phyloP scores from a whole-genome alignment of 139 green algal species.

The Chlamydomonas sp. region DNA sequence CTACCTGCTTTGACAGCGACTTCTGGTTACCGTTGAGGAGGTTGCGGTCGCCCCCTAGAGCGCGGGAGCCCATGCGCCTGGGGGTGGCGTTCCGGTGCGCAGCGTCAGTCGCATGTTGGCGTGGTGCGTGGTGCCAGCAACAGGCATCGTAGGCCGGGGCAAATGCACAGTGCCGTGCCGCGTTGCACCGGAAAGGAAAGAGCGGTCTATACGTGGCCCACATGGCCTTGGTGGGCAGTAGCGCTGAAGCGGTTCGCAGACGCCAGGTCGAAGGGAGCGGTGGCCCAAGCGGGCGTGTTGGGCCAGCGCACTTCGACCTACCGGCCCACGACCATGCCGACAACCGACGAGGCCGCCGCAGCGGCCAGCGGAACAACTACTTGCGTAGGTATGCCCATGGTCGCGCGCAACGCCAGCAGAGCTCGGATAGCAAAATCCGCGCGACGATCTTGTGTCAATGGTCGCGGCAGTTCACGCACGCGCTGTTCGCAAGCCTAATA shows the following conservation, averaged over 20 bases:
- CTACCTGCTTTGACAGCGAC: conserved; percentile 34
- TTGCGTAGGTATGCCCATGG: not conserved
- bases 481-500: too few species aligned
- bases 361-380: not conserved
- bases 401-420: not conserved
- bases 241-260: not conserved
- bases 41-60: not conserved
- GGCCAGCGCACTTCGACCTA: not conserved
- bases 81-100: not conserved
- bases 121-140: too few species aligned
- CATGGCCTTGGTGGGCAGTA: too few species aligned
- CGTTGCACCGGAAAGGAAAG: too few species aligned
- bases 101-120: not conserved
- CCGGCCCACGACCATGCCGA: not conserved
- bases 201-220: too few species aligned
- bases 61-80: not conserved
- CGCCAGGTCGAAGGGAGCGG: not conserved
- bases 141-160: too few species aligned
- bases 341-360: conserved; percentile 1
- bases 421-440: too few species aligned
- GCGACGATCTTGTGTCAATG: too few species aligned
- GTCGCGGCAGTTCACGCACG: too few species aligned
- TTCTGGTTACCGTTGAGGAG: conserved; percentile 44
- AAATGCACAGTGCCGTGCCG: too few species aligned
- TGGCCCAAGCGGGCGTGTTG: not conserved